A percentile compares a stretch with the other conserved stretches of the same genome.
phyloP scores from a whole-genome alignment of 768 basidiomycete genomes.

The Serendipita vermifera region DNA sequence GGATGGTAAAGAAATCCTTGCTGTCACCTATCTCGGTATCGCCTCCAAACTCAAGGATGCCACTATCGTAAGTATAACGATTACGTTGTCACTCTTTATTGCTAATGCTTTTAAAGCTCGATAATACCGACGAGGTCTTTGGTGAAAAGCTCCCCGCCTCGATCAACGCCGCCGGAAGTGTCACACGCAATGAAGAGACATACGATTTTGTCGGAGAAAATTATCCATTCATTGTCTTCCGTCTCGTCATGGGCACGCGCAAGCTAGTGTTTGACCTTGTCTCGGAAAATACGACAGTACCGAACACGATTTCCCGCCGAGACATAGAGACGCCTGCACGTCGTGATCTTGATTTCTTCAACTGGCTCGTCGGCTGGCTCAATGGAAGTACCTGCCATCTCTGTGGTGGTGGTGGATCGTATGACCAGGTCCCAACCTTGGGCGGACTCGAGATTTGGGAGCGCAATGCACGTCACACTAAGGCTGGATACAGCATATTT shows the following conservation, averaged over 20 bases:
- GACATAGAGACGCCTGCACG: not conserved
- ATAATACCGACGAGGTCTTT: conserved; percentile 19
- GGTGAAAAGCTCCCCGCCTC: conserved; percentile 19
- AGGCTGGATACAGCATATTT: conserved; percentile 1
- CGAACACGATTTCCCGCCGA: not conserved
- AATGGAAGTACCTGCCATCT: not conserved
- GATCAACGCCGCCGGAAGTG: conserved; percentile 12
- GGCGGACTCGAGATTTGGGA: not conserved
- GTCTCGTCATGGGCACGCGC: conserved; percentile 12
- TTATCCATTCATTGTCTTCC: conserved; percentile 21
- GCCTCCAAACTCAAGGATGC: conserved; percentile 23
- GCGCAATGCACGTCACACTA: conserved; percentile 5
- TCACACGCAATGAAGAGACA: conserved; percentile 16
- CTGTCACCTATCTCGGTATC: conserved; percentile 24
- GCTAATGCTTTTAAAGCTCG: conserved; percentile 14
- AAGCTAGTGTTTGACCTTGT: conserved; percentile 10
- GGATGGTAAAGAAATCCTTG: conserved; percentile 6
- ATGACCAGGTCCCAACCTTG: not conserved
- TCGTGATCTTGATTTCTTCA: not conserved
- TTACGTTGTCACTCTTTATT: not conserved
- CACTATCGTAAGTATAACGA: conserved; percentile 17
- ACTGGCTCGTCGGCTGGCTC: conserved; percentile 2
- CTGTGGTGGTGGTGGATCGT: not conserved
- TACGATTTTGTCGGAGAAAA: conserved; percentile 19
- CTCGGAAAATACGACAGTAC: not conserved